Evolutionary conservation across 1,284 basidiomycete genomes (phyloP).

Genomic region (Inonotus obliquus): DNA sequence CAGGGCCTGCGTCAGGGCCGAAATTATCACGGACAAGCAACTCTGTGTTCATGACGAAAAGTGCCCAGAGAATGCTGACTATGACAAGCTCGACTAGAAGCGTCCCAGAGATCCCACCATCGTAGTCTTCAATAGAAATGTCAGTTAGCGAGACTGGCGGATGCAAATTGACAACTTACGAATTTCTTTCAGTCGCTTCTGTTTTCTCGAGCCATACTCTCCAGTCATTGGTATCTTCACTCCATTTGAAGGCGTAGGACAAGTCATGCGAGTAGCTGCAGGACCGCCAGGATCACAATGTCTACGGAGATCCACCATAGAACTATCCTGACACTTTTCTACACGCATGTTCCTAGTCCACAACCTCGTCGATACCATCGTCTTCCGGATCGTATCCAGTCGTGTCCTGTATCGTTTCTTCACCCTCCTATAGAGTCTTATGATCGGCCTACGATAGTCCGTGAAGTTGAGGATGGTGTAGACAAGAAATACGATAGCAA

Average conservation of each 20-base stretch:
- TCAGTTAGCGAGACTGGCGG: no score
- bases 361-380: not conserved
- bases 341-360: not conserved
- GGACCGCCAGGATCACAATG: not conserved
- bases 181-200: no score
- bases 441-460: conserved; percentile 20
- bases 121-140: not conserved
- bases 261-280: not conserved
- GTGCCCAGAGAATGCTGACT: conserved; percentile 22
- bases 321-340: not conserved
- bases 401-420: conserved; percentile 1
- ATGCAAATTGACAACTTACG: no score
- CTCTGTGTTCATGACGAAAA: conserved; percentile 27
- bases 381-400: not conserved
- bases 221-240: no score
- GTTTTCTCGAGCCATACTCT: no score
- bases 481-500: conserved; percentile 11
- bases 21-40: conserved; percentile 26
- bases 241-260: no score
- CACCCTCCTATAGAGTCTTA: not conserved
- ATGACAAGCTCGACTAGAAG: conserved; percentile 21
- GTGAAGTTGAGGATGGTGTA: conserved; percentile 20
- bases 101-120: conserved; percentile 11
- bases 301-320: no score
- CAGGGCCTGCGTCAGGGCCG: conserved; percentile 5